These are phyloP conservation scores for Xylaria digitata DNA, from an alignment of 2,329 filamentous ascomycete species.

Conservation along the genomic window DNA sequence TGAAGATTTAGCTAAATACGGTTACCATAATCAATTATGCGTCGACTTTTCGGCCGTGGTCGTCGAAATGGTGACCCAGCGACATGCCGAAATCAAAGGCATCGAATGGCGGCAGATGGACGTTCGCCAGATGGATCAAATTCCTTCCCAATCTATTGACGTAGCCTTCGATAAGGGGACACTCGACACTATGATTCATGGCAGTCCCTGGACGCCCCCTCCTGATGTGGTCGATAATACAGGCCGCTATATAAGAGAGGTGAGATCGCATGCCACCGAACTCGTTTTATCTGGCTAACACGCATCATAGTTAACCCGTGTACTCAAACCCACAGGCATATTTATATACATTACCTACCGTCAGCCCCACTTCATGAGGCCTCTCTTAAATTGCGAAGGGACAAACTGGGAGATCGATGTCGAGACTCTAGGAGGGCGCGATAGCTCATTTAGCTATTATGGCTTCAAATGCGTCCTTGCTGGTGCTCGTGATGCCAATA, in stretches of 20 bases:
- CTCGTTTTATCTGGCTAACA: too few species aligned
- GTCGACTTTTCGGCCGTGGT: constrained; percentile 67
- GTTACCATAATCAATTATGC: constrained; percentile 65
- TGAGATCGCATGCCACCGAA: constrained; percentile 42
- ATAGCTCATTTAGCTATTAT: constrained; percentile 60
- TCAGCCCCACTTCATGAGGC: constrained; percentile 65
- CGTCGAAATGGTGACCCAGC: constrained; percentile 62
- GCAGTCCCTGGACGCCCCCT: constrained; percentile 64
- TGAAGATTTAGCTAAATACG: constrained; percentile 57
- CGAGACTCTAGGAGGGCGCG: constrained; percentile 54
- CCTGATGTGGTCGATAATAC: constrained; percentile 61
- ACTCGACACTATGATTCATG: constrained; percentile 67
- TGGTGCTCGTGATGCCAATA: constrained; percentile 9
- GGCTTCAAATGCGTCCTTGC: constrained; percentile 21
- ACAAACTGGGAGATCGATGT: constrained; percentile 58
- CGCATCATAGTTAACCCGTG: too few species aligned
- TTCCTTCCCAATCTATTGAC: constrained; percentile 58
- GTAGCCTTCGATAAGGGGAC: constrained; percentile 69
- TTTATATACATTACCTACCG: constrained; percentile 66
- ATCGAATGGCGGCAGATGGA: constrained; percentile 65
- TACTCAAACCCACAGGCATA: constrained; percentile 59
- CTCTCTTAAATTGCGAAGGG: constrained; percentile 56
- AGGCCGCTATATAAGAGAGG: constrained; percentile 61
- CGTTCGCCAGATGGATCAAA: constrained; percentile 60
- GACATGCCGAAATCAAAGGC: constrained; percentile 53